A percentile compares a stretch with the other conserved stretches of the same genome.
phyloP scores from a whole-genome alignment of 352 stramenopile genomes.

The Phytophthora sojae region DNA sequence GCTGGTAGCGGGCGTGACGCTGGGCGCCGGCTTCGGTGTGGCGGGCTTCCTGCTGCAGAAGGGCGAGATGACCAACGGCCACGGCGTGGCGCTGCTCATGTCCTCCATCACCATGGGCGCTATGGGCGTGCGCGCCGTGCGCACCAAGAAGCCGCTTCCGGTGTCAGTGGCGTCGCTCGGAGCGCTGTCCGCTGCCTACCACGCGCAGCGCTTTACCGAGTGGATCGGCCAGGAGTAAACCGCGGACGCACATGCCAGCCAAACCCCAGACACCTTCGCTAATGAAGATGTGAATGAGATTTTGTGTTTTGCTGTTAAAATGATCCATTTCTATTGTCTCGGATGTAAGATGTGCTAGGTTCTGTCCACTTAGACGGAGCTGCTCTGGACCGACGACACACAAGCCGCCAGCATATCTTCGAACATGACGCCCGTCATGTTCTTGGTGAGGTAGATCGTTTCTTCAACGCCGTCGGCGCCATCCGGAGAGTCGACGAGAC shows the following conservation, averaged over 20 bases:
- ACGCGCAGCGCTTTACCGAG: conserved; percentile 81
- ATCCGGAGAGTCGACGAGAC: conserved; percentile 22
- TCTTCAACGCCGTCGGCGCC: conserved; percentile 58
- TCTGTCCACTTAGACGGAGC: conserved; percentile 24
- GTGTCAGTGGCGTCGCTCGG: conserved; percentile 80
- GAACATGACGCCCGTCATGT: conserved; percentile 90
- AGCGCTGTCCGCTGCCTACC: conserved; percentile 82
- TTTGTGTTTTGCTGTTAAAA: conserved; percentile 17
- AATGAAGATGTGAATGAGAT: conserved; percentile 27
- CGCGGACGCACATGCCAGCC: not conserved
- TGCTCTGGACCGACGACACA: conserved; percentile 77
- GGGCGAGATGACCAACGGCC: conserved; percentile 84
- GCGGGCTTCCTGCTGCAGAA: conserved; percentile 84
- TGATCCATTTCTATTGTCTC: conserved; percentile 29
- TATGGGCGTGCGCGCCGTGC: conserved; percentile 86
- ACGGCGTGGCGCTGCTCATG: conserved; percentile 80
- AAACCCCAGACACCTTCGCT: conserved; percentile 1
- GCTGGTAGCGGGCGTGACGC: conserved; percentile 80
- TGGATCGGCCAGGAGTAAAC: conserved; percentile 86
- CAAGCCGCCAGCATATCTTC: conserved; percentile 90
- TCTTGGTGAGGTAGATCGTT: conserved; percentile 84
- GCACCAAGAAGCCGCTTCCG: conserved; percentile 75
- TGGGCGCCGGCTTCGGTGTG: conserved; percentile 81
- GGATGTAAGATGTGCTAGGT: conserved; percentile 11
- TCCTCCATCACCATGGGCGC: conserved; percentile 87